Evolutionary conservation across 148 eudicot species (phyloP), one percentile per base, ranked within the genome.

Genomic region (Polygonum maritimum): DNA sequence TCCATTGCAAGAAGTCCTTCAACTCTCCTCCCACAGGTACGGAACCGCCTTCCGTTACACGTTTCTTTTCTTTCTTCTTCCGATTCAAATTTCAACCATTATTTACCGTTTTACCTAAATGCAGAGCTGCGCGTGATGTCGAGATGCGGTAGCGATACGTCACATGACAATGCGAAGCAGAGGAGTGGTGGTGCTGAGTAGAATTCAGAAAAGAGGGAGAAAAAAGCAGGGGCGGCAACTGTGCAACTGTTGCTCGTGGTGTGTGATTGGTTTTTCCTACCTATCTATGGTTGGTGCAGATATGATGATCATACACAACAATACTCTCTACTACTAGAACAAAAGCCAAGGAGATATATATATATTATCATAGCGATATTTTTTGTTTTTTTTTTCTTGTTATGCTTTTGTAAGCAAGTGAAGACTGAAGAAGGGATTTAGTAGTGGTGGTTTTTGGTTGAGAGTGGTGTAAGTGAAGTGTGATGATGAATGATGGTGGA

Each of bases 1-100:
- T 86, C 71, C 91, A 90, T 72, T 90, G 94, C 85, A 90, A 88
- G 67, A 80, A 78, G 31, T 90, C 91, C 0, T 83, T 80, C 74
- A 86, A 79, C 79, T 81, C 88, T 3, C 65, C 83, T 38, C 63
- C 33, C 33, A 36, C 41, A 84, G 86, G 86, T 80, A 67, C 18
- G 39, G 44, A 31, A 63, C 7, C 63, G 31, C 26, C 21, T 19
- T 22, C 33, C 63, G 21, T 18, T 2, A 7, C 26, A 57, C 1
- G 1, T 26, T 9, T 1, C 13, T 1, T 26, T 26, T 26, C 45
- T 39, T 39, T 2, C 41, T 39, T 39, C 41, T 39, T 39, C 41
- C 41, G 41, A 39, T 39, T 5, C 6, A 31, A 58, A 65, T 35
- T 33, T 8, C 12, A 33, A 48, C 15, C 19, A 7, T 63, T 63